These are phyloP conservation scores for Crithidia acanthocephali DNA, from an alignment of 208 protist species.

Conservation along the genomic window DNA sequence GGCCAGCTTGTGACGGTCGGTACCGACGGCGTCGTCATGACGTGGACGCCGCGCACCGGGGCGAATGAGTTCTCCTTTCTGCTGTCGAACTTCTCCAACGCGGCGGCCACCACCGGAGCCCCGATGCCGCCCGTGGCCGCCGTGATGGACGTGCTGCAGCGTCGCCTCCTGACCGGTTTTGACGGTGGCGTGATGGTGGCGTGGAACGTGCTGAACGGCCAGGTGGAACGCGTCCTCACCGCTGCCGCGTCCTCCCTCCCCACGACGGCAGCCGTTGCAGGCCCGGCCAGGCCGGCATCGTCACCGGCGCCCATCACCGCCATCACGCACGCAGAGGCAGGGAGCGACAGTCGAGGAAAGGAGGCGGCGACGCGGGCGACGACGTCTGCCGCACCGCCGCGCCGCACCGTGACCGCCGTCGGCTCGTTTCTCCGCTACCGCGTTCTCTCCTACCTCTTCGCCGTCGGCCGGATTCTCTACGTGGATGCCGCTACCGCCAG, in stretches of 20 bases:
- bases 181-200: constrained; percentile 73
- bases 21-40: constrained; percentile 73
- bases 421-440: constrained; percentile 70
- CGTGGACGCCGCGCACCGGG: constrained; percentile 64
- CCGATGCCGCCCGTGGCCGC: constrained; percentile 49
- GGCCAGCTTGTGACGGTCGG: constrained; percentile 79
- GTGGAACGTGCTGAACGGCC: constrained; percentile 87
- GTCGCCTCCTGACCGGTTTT: constrained; percentile 82
- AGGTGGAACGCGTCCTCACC: constrained; percentile 45
- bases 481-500: constrained; percentile 21
- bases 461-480: constrained; percentile 50
- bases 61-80: constrained; percentile 71
- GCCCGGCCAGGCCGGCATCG: no score
- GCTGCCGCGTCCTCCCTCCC: constrained; percentile 5
- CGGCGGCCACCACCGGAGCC: constrained; percentile 50
- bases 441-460: constrained; percentile 72
- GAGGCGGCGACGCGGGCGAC: background rate
- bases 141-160: constrained; percentile 62
- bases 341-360: no score
- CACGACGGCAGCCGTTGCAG: background rate
- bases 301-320: no score
- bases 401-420: constrained; percentile 63
- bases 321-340: no score
- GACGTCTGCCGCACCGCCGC: constrained; percentile 8
- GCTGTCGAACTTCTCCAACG: constrained; percentile 81